Evolutionary conservation across 805 yeast species (phyloP), one percentile per base, ranked within the genome.

Genomic region (Metschnikowia gelsemii): DNA sequence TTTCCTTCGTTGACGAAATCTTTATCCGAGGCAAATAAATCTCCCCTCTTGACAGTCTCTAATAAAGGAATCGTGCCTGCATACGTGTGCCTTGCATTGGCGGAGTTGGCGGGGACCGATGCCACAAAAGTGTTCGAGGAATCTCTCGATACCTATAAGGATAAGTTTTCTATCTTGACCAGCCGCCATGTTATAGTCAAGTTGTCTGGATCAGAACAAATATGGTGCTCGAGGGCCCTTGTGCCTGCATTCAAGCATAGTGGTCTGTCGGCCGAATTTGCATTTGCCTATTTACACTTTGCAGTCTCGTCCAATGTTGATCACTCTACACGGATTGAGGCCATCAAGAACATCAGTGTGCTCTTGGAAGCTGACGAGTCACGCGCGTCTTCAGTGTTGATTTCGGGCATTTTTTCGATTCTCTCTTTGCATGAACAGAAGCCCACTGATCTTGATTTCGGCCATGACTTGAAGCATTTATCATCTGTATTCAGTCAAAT

Each of bases 1-100:
- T 46, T 42, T 14, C 59, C 64, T 2, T 40, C 55, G n/a, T 47
- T 66, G 22, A 31, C 47, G n/a, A 52, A 55, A 32, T 53, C 66
- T 2, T 55, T 64, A 25, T 57, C 56, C 11, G 84, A 78, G 30
- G 72, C 79, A 31, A 56, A 66, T 27, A 52, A 65, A 12, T 65
- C 80, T 25, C 87, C 89, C 16, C 62, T 76, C 28, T 72, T 80
- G 13, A 67, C 79, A 20, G 67, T 78, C 11, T 62, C 78, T 31
- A 74, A 69, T 58, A 73, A 78, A 57, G 65, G 76, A 8, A 72
- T 82, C 13, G 61, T 73, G 2, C 73, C 78, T 36, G 79, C 82
- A 3, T 81, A 77, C 55, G 80, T 81, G 2, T 61, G 75, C 2
- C 51, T 70, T 49, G 68, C 45, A 46, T 52, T 45, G 57, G 19